A percentile compares a stretch with the other conserved stretches of the same genome.
phyloP scores from a whole-genome alignment of 257 asterid genomes.

The Solanum etuberosum region DNA sequence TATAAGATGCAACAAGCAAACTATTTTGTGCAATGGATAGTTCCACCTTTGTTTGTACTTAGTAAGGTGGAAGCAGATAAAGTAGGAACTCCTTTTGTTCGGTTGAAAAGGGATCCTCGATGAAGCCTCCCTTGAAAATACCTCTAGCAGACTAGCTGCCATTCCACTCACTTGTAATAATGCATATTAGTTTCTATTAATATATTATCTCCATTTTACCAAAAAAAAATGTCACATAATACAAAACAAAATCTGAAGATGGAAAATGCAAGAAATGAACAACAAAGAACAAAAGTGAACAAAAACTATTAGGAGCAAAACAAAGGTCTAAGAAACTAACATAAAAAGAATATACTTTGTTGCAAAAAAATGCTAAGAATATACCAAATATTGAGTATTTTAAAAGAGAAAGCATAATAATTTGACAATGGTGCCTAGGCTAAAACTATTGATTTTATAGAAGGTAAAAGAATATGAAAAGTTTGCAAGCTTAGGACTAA shows the following conservation, averaged over 20 bases:
- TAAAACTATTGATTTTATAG: no score
- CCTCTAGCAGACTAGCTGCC: no score
- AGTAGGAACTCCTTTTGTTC: background rate
- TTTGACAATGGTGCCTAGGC: no score
- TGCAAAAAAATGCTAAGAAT: no score
- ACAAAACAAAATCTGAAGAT: background rate
- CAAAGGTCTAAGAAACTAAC: background rate
- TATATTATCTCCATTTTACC: background rate
- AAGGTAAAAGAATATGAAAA: no score
- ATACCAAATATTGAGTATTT: no score
- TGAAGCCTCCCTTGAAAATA: background rate
- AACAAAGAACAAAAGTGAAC: background rate
- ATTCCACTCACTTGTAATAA: background rate
- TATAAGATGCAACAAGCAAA: background rate
- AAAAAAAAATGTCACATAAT: no score
- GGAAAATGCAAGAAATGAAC: background rate
- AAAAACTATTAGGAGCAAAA: background rate
- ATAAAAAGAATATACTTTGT: background rate
- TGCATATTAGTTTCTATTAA: background rate
- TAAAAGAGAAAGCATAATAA: no score
- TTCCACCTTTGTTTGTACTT: background rate
- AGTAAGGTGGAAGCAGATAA: background rate
- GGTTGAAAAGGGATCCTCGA: background rate
- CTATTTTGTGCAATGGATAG: background rate
- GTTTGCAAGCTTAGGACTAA: no score